Evolutionary conservation across 2,329 filamentous ascomycete genomes (phyloP).

Genomic region (Calycina herbarum): DNA sequence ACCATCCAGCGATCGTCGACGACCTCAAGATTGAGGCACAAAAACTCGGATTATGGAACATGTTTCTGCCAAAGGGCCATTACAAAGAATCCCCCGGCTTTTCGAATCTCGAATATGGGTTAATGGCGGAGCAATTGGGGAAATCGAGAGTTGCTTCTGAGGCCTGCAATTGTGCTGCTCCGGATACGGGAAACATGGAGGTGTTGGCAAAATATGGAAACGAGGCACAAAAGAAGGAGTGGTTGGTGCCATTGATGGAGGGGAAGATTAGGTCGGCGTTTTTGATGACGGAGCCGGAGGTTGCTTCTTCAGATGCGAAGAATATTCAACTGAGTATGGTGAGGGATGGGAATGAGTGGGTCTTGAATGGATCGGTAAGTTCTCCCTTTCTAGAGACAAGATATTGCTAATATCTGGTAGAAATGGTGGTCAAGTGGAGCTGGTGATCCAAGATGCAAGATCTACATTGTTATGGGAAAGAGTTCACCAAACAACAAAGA

Average conservation of each 20-base stretch:
- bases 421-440: slow-evolving; percentile 99
- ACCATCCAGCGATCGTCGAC: slow-evolving; percentile 79
- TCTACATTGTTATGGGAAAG: slow-evolving; percentile 98
- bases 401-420: slow-evolving; percentile 48
- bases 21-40: slow-evolving; percentile 83
- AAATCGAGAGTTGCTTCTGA: slow-evolving; percentile 81
- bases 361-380: slow-evolving; percentile 80
- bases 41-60: slow-evolving; percentile 90
- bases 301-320: slow-evolving; percentile 86
- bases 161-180: slow-evolving; percentile 86
- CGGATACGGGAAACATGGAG: slow-evolving; percentile 95
- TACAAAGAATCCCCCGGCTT: slow-evolving; percentile 95
- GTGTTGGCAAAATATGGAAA: slow-evolving; percentile 90
- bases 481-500: slow-evolving; percentile 73
- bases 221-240: slow-evolving; percentile 78
- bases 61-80: slow-evolving; percentile 94
- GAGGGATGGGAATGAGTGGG: slow-evolving; percentile 82
- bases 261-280: slow-evolving; percentile 88
- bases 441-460: slow-evolving; percentile 84
- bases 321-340: slow-evolving; percentile 86
- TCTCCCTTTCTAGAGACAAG: too few relatives aligned
- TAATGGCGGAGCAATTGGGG: slow-evolving; percentile 96
- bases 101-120: slow-evolving; percentile 91
- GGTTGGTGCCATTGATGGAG: slow-evolving; percentile 78
- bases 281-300: slow-evolving; percentile 89